These are phyloP conservation scores for Metschnikowia kofuensis DNA, from an alignment of 805 yeast genomes.

Conservation along the genomic window DNA sequence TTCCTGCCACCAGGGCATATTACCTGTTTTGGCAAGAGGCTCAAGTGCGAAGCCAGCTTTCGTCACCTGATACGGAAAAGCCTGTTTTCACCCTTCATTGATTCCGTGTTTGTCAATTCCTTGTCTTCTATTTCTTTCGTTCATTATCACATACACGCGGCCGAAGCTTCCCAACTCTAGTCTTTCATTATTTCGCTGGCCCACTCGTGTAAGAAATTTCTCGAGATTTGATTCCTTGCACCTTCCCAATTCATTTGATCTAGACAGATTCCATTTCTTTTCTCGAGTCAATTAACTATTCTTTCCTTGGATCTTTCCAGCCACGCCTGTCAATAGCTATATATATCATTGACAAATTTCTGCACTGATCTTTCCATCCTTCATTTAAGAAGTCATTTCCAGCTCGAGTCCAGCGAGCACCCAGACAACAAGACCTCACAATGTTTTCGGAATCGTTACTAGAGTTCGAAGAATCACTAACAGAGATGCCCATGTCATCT, in stretches of 20 bases:
- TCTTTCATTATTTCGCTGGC: not conserved
- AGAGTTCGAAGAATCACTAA: slow-evolving; percentile 20
- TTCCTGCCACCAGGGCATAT: slow-evolving; percentile 2
- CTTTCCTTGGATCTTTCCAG: not conserved
- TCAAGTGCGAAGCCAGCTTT: slow-evolving; percentile 5
- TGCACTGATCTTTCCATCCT: no score
- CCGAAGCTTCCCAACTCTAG: not conserved
- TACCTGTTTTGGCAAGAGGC: slow-evolving; percentile 2
- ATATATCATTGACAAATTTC: no score
- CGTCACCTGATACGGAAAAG: not conserved
- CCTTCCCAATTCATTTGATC: not conserved
- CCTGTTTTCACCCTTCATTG: not conserved
- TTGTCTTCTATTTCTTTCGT: not conserved
- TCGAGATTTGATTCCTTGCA: not conserved
- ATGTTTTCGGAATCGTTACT: slow-evolving; percentile 19
- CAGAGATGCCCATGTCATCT: slow-evolving; percentile 10
- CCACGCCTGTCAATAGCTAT: no score
- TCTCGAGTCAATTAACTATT: not conserved
- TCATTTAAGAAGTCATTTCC: not conserved
- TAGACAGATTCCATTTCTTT: not conserved
- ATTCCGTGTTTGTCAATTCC: no score
- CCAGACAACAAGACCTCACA: not conserved
- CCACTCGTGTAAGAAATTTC: not conserved
- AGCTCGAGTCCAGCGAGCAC: not conserved
- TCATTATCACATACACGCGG: not conserved